These are phyloP conservation scores for Diaporthe citriasiana DNA, from an alignment of 2,329 filamentous ascomycete species.

Conservation along the genomic window DNA sequence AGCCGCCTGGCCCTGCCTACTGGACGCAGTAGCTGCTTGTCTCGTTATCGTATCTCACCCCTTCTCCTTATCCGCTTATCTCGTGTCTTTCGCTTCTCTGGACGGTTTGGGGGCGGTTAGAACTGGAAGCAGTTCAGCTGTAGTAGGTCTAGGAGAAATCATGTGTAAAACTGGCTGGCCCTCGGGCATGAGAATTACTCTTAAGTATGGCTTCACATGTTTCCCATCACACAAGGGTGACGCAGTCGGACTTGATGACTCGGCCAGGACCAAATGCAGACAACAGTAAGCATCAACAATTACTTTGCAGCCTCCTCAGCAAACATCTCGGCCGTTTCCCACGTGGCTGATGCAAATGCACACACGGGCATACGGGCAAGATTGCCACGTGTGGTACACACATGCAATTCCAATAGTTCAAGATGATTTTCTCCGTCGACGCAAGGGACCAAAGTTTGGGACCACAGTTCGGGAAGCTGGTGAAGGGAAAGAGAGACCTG, in stretches of 20 bases:
- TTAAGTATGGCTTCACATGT: too few relatives aligned
- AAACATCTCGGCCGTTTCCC: not conserved
- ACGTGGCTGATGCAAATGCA: constrained; percentile 5
- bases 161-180: too few relatives aligned
- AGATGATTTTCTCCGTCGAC: not conserved
- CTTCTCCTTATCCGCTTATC: not conserved
- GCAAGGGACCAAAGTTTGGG: constrained; percentile 28
- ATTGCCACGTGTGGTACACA: not conserved
- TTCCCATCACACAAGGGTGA: not conserved
- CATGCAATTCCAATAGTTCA: not conserved
- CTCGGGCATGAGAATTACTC: too few relatives aligned
- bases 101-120: too few relatives aligned
- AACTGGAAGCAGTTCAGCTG: too few relatives aligned
- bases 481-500: not conserved
- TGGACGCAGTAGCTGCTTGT: too few relatives aligned
- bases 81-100: constrained; percentile 6
- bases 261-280: too few relatives aligned
- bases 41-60: not conserved
- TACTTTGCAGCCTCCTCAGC: too few relatives aligned
- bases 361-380: not conserved
- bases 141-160: too few relatives aligned
- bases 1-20: not conserved
- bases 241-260: too few relatives aligned
- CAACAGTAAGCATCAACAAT: too few relatives aligned
- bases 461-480: too few relatives aligned